Evolutionary conservation across 2,329 filamentous ascomycete species (phyloP).

Genomic region (Sporothrix pseudoabietina): DNA sequence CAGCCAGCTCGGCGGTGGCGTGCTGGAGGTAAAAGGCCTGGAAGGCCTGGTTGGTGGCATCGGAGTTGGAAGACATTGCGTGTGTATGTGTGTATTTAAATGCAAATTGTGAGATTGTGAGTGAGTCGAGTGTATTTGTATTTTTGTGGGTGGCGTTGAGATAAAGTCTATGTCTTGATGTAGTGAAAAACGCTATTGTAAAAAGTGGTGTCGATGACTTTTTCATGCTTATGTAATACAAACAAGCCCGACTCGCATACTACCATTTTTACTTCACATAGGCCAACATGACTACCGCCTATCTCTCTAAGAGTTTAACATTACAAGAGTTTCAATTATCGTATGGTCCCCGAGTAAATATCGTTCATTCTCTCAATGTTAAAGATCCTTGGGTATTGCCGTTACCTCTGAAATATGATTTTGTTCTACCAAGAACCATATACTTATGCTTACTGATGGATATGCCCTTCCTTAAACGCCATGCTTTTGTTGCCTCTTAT

Average conservation of each 20-base stretch:
- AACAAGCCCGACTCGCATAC: neutral
- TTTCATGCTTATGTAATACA: conserved; percentile 10
- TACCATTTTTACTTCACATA: neutral
- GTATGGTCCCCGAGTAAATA: neutral
- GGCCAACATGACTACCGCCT: neutral
- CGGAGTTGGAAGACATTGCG: neutral
- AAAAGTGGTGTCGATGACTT: neutral
- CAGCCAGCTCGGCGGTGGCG: conserved; percentile 69
- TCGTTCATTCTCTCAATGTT: neutral
- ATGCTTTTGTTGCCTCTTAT: neutral
- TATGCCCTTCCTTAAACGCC: neutral
- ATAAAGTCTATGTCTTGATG: neutral
- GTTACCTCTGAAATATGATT: neutral
- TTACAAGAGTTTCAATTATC: neutral
- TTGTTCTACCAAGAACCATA: neutral
- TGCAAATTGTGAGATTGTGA: neutral
- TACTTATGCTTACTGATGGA: neutral
- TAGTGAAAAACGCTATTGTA: neutral
- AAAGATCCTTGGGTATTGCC: neutral
- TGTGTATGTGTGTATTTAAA: neutral
- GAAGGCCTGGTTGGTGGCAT: conserved; percentile 22
- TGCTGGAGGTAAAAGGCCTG: conserved; percentile 68
- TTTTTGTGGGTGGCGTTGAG: neutral
- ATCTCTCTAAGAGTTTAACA: neutral
- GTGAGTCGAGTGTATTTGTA: neutral